phyloP scores from a whole-genome alignment of 192 early-diverging fungal species.

The Coemansia sp. region DNA sequence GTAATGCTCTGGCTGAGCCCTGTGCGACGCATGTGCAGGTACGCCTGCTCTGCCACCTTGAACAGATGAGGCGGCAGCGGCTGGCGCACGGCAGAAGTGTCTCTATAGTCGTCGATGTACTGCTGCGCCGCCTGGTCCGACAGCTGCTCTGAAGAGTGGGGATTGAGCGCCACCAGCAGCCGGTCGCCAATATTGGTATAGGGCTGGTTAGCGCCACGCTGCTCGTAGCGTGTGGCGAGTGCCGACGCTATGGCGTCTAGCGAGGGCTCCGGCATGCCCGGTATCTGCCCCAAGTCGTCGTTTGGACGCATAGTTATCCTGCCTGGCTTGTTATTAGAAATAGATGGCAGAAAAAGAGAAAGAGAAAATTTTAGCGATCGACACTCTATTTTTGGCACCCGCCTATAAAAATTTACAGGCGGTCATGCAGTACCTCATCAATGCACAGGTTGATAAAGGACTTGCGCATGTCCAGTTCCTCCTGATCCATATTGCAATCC shows the following conservation, averaged over 20 bases:
- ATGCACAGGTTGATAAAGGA: slow-evolving; percentile 88
- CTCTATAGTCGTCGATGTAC: slow-evolving; percentile 73
- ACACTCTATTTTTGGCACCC: slow-evolving; percentile 13
- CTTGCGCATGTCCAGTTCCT: slow-evolving; percentile 80
- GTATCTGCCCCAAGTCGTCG: slow-evolving; percentile 45
- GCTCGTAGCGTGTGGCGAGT: slow-evolving; percentile 48
- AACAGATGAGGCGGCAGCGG: slow-evolving; percentile 74
- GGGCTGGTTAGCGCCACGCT: slow-evolving; percentile 39
- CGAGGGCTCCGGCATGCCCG: slow-evolving; percentile 19
- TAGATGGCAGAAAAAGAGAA: slow-evolving; percentile 6
- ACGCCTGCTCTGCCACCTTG: slow-evolving; percentile 78
- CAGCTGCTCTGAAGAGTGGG: slow-evolving; percentile 55
- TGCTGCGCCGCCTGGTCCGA: slow-evolving; percentile 63
- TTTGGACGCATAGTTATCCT: slow-evolving; percentile 45
- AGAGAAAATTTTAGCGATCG: slow-evolving; percentile 5
- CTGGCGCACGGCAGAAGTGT: slow-evolving; percentile 50
- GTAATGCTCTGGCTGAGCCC: slow-evolving; percentile 85
- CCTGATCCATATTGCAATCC: slow-evolving; percentile 68
- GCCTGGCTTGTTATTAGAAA: not conserved
- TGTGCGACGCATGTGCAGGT: slow-evolving; percentile 81
- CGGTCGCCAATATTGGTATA: slow-evolving; percentile 72
- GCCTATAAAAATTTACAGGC: slow-evolving; percentile 17
- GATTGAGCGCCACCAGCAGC: slow-evolving; percentile 69
- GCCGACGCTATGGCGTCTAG: slow-evolving; percentile 25
- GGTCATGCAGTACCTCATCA: slow-evolving; percentile 55